Conservation (phyloP, 768 basidiomycete genomes). For the Amanita fuliginea region DNA sequence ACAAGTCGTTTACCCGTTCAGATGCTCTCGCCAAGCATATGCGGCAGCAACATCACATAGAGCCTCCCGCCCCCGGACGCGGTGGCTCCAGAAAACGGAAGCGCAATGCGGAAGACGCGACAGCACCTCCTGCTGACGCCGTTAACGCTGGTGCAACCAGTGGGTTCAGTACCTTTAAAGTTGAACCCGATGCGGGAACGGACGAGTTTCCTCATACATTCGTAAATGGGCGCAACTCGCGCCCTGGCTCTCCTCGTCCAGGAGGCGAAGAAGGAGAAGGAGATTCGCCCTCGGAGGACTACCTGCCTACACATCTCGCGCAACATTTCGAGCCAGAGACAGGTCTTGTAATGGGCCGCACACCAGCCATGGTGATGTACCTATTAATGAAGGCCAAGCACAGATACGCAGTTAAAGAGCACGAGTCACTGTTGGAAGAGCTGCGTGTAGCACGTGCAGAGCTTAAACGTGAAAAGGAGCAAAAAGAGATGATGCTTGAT, state of each 20-base stretch:
- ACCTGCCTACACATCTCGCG: slow-evolving; percentile 43
- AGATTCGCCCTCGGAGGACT: slow-evolving; percentile 27
- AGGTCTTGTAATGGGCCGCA: slow-evolving; percentile 55
- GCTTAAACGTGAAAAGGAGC: slow-evolving; percentile 36
- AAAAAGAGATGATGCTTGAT: slow-evolving; percentile 55
- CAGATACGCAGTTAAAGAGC: slow-evolving; percentile 54
- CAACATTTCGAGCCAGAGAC: slow-evolving; percentile 43
- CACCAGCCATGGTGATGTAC: slow-evolving; percentile 65
- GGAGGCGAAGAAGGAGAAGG: slow-evolving; percentile 26
- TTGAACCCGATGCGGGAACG: slow-evolving; percentile 38
- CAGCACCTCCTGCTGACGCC: slow-evolving; percentile 16
- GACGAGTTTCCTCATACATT: slow-evolving; percentile 22
- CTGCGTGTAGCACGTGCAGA: slow-evolving; percentile 44
- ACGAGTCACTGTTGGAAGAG: slow-evolving; percentile 56
- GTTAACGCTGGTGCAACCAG: slow-evolving; percentile 15
- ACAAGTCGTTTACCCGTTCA: slow-evolving; percentile 90
- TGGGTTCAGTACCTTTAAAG: slow-evolving; percentile 52
- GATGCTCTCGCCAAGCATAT: slow-evolving; percentile 91
- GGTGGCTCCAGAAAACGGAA: slow-evolving; percentile 67
- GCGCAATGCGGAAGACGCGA: slow-evolving; percentile 33
- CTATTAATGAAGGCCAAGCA: slow-evolving; percentile 68
- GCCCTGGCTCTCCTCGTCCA: slow-evolving; percentile 12
- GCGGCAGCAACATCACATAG: slow-evolving; percentile 77
- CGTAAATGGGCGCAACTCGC: slow-evolving; percentile 13
- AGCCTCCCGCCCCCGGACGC: slow-evolving; percentile 60